Conservation (phyloP, 306 rosid genomes). For the Aeschynomene evenia region DNA sequence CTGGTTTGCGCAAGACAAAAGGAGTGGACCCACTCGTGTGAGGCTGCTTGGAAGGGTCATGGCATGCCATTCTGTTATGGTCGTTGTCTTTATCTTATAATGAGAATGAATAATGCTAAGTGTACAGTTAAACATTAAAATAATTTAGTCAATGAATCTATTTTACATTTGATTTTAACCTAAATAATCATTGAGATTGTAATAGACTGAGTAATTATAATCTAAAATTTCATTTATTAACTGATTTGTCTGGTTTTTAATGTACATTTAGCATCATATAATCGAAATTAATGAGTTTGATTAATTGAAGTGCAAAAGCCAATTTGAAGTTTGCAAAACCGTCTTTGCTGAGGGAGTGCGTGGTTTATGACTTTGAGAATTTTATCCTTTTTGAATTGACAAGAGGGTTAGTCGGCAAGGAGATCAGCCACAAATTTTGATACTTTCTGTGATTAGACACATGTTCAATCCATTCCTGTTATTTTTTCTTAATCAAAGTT, state of each 20-base stretch:
- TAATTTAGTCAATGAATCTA: too few relatives aligned
- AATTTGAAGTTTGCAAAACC: neutral
- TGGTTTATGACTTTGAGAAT: too few relatives aligned
- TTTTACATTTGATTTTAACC: too few relatives aligned
- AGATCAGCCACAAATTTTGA: neutral
- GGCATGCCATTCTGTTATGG: neutral
- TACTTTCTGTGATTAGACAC: neutral
- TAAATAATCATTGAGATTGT: too few relatives aligned
- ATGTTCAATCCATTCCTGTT: neutral
- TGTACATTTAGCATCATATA: too few relatives aligned
- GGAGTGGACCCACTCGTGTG: neutral
- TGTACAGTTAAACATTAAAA: too few relatives aligned
- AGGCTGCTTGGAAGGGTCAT: neutral
- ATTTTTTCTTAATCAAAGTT: neutral
- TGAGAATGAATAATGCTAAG: too few relatives aligned
- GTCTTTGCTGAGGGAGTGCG: too few relatives aligned
- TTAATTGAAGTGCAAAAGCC: neutral
- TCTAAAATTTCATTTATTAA: too few relatives aligned
- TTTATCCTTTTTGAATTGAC: neutral
- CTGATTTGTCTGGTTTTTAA: too few relatives aligned
- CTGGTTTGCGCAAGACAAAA: neutral
- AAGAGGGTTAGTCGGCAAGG: constrained; percentile 11
- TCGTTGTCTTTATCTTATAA: neutral
- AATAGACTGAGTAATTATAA: too few relatives aligned
- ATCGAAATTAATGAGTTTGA: neutral